Conservation (phyloP, 805 yeast species). For the Myxozyma neglecta region DNA sequence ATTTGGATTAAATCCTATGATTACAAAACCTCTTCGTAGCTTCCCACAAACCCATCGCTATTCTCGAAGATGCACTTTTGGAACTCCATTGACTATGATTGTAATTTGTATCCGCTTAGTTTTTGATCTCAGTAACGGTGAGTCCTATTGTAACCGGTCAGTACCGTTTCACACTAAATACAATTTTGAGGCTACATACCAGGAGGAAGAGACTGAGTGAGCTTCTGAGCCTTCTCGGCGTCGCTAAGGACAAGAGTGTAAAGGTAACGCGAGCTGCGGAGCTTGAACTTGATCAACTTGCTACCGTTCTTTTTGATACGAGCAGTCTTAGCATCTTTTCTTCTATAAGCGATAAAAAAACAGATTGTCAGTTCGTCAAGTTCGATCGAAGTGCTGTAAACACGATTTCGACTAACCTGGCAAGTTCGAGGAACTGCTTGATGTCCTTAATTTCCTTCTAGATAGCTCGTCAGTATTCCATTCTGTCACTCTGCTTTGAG, state of each 20-base stretch:
- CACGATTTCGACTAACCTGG: conserved; percentile 33
- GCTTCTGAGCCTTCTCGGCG: conserved; percentile 94
- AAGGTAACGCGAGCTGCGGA: conserved; percentile 91
- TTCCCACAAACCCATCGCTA: neutral
- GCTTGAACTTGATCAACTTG: conserved; percentile 98
- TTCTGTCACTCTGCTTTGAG: neutral
- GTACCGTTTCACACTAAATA: neutral
- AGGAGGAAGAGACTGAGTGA: conserved; percentile 97
- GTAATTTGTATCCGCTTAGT: conserved; percentile 9
- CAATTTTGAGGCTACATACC: conserved; percentile 26
- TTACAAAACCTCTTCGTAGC: conserved; percentile 12
- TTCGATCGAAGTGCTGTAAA: neutral
- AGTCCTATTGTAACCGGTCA: conserved; percentile 13
- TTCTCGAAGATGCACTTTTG: conserved; percentile 3
- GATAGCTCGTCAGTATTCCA: neutral
- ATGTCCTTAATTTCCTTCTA: conserved; percentile 84
- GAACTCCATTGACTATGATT: neutral
- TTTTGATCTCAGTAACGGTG: conserved; percentile 26
- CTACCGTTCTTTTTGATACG: conserved; percentile 90
- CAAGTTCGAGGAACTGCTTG: conserved; percentile 95
- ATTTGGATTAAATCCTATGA: conserved; percentile 8
- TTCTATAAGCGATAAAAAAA: conserved; percentile 25
- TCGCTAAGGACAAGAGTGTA: conserved; percentile 96
- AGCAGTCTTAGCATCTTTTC: conserved; percentile 92
- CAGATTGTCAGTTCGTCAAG: neutral